Conservation (phyloP, 1,139 yeast genomes). For the Starmera stellimalicola region DNA sequence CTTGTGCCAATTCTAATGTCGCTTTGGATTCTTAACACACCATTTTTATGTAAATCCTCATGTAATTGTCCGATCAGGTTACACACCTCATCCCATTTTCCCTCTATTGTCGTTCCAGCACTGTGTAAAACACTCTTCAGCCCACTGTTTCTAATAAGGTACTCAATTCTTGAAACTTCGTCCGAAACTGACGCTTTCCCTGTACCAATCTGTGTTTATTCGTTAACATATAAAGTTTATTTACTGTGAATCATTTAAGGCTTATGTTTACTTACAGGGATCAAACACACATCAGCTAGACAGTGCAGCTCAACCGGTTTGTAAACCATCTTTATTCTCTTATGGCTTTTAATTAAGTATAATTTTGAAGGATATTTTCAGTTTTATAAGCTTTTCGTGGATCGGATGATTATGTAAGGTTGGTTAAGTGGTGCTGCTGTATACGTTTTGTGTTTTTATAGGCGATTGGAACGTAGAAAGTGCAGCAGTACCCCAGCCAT, state of each 20-base stretch:
- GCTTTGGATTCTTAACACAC: slow-evolving; percentile 70
- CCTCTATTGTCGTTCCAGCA: slow-evolving; percentile 85
- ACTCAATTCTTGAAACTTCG: slow-evolving; percentile 63
- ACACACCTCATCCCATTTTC: slow-evolving; percentile 88
- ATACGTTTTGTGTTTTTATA: too few species aligned
- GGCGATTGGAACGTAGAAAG: too few species aligned
- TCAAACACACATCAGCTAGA: slow-evolving; percentile 73
- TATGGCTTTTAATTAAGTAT: too few species aligned
- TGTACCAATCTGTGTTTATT: slow-evolving; percentile 80
- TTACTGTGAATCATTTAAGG: too few species aligned
- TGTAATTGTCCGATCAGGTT: slow-evolving; percentile 73
- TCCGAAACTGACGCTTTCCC: slow-evolving; percentile 69
- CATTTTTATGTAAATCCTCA: slow-evolving; percentile 55
- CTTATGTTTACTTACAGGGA: slow-evolving; percentile 59
- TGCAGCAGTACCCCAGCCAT: too few species aligned
- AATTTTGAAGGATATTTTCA: too few species aligned
- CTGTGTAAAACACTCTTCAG: slow-evolving; percentile 68
- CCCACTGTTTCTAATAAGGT: slow-evolving; percentile 48
- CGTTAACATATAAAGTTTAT: too few species aligned
- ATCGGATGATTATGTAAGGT: too few species aligned
- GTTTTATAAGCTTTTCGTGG: too few species aligned
- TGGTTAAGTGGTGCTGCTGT: too few species aligned
- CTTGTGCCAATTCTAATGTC: slow-evolving; percentile 80
- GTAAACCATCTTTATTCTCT: too few species aligned
- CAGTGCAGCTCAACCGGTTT: slow-evolving; percentile 53